Conservation (phyloP, 2,329 filamentous ascomycete genomes). For the Fusarium anthophilum region DNA sequence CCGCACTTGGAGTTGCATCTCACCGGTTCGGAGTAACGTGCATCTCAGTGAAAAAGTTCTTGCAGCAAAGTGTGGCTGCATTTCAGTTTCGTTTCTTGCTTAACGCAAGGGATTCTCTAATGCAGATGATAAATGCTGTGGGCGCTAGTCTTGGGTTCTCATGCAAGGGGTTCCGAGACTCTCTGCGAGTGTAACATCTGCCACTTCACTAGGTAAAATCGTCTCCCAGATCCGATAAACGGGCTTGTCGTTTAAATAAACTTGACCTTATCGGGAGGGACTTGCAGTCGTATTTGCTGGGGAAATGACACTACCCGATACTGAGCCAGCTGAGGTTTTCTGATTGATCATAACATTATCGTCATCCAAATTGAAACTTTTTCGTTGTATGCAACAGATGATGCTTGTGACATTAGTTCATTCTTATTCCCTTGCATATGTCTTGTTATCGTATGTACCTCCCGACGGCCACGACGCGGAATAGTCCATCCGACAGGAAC, state of each 20-base stretch:
- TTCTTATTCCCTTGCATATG: conserved; percentile 22
- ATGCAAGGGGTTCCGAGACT: conserved; percentile 33
- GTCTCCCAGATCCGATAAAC: conserved; percentile 1
- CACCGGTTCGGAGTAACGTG: conserved; percentile 22
- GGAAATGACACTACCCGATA: not conserved
- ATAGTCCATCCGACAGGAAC: not conserved
- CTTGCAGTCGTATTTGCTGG: conserved; percentile 14
- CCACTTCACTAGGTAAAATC: not conserved
- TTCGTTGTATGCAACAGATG: not conserved
- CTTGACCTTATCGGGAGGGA: conserved; percentile 21
- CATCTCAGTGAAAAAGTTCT: conserved; percentile 18
- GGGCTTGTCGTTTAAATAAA: not conserved
- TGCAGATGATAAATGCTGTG: conserved; percentile 3
- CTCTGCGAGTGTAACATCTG: conserved; percentile 15
- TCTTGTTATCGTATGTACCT: conserved; percentile 1
- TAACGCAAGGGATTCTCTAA: conserved; percentile 18
- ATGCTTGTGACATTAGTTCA: not conserved
- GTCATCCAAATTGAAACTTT: not conserved
- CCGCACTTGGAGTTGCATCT: conserved; percentile 21
- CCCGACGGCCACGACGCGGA: conserved; percentile 1
- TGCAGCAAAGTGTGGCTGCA: conserved; percentile 24
- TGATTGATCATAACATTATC: conserved; percentile 1
- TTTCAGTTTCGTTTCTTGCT: conserved; percentile 3
- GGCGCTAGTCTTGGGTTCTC: not conserved
- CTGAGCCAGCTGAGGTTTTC: not conserved